phyloP scores from a whole-genome alignment of 2,329 filamentous ascomycete species.

The Xylariaceae sp. region DNA sequence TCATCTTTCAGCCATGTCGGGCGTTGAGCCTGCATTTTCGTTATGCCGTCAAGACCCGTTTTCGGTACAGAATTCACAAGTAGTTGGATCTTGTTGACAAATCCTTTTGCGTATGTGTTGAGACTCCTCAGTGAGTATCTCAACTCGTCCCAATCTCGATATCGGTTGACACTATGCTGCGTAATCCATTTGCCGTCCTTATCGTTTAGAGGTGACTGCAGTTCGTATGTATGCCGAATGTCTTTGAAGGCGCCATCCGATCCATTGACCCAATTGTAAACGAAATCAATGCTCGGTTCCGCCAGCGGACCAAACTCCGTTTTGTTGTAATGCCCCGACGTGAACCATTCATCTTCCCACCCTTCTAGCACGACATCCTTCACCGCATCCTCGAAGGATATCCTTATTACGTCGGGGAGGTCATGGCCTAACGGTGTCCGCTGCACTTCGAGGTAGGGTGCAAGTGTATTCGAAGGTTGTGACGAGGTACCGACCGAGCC shows the following conservation, averaged over 20 bases:
- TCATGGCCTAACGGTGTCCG: slow-evolving; percentile 18
- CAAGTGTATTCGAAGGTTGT: slow-evolving; percentile 1
- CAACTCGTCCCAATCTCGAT: slow-evolving; percentile 45
- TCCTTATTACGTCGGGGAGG: slow-evolving; percentile 39
- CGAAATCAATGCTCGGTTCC: slow-evolving; percentile 43
- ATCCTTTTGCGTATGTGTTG: slow-evolving; percentile 38
- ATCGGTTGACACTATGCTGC: slow-evolving; percentile 41
- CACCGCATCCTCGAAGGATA: slow-evolving; percentile 39
- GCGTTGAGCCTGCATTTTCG: slow-evolving; percentile 31
- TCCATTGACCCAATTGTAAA: slow-evolving; percentile 45
- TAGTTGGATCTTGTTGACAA: slow-evolving; percentile 43
- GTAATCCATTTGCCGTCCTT: slow-evolving; percentile 39
- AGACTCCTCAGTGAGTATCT: slow-evolving; percentile 43
- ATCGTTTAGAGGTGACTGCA: slow-evolving; percentile 41
- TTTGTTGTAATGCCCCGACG: slow-evolving; percentile 33
- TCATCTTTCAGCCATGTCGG: slow-evolving; percentile 38
- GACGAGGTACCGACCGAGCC: slow-evolving; percentile 5
- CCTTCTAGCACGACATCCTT: slow-evolving; percentile 36
- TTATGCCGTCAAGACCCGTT: slow-evolving; percentile 22
- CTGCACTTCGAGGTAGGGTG: slow-evolving; percentile 8
- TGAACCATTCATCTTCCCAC: slow-evolving; percentile 43
- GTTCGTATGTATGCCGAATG: slow-evolving; percentile 38
- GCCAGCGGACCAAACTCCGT: slow-evolving; percentile 30
- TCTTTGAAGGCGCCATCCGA: slow-evolving; percentile 37
- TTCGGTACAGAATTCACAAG: slow-evolving; percentile 39